Percentiles rank a stretch among this genome's conserved stretches.
Evolutionary conservation across 139 green algal genomes (phyloP).

Genomic region (Asterochloris sp.): DNA sequence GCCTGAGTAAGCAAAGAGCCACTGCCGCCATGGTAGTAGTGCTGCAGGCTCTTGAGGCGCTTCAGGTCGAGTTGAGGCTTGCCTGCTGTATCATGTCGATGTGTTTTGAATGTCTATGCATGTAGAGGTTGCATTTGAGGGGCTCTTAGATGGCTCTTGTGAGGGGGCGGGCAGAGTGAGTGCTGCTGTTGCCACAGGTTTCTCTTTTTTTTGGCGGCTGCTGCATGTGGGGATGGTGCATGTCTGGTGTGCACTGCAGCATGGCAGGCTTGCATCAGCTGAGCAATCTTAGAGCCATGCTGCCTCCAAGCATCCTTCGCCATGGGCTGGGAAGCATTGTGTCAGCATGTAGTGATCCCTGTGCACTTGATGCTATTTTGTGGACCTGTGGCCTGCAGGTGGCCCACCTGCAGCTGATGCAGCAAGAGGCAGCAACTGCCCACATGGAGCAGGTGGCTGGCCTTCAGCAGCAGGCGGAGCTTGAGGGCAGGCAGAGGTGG

Average conservation of each 20-base stretch:
- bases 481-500: neutral
- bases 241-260: neutral
- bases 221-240: neutral
- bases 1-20: neutral
- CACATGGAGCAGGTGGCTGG: neutral
- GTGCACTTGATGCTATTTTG: neutral
- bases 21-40: no score
- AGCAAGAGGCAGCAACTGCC: slow-evolving; percentile 1
- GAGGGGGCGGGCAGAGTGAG: no score
- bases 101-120: no score
- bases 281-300: no score
- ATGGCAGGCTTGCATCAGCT: neutral
- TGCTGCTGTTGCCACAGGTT: no score
- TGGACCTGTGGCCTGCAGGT: neutral
- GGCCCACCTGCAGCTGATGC: slow-evolving; percentile 14
- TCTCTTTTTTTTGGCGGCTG: no score
- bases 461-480: neutral
- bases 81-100: no score
- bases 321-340: neutral
- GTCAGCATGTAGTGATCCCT: neutral
- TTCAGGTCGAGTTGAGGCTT: no score
- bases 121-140: no score
- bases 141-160: no score
- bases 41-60: no score
- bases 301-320: no score